These are phyloP conservation scores for Rhizopus delemar DNA, from an alignment of 371 early-diverging fungal species.

Conservation along the genomic window DNA sequence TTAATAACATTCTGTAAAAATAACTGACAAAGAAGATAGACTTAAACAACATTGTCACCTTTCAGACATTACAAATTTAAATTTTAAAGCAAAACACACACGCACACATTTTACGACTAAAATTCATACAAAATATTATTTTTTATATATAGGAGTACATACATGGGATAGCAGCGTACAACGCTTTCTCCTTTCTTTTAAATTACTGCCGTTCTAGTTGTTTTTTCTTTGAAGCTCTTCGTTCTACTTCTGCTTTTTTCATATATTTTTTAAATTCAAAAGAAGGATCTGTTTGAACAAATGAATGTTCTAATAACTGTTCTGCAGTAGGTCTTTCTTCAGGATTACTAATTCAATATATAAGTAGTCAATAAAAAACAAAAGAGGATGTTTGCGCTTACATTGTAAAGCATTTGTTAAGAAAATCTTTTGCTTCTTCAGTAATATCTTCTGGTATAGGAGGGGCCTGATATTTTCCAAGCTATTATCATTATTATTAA, in stretches of 20 bases:
- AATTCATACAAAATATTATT: too few species aligned
- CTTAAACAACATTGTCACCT: too few species aligned
- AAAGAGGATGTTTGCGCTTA: conserved; percentile 29
- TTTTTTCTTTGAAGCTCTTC: conserved; percentile 25
- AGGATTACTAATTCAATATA: conserved; percentile 52
- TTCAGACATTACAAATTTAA: too few species aligned
- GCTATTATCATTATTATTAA: conserved; percentile 32
- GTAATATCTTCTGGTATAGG: conserved; percentile 76
- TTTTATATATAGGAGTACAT: too few species aligned
- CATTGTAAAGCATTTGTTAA: conserved; percentile 75
- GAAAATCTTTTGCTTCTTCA: conserved; percentile 71
- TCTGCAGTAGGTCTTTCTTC: conserved; percentile 66
- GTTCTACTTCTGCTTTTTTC: conserved; percentile 28
- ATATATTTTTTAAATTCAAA: conserved; percentile 58
- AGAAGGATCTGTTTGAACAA: conserved; percentile 52
- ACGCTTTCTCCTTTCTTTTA: background rate
- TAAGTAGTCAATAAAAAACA: conserved; percentile 1
- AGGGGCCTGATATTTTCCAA: conserved; percentile 81
- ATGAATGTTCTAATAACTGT: conserved; percentile 60
- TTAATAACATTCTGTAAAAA: too few species aligned
- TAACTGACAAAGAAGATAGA: too few species aligned
- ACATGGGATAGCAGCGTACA: too few species aligned
- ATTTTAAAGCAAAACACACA: too few species aligned
- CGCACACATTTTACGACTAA: too few species aligned
- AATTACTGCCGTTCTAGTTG: conserved; percentile 2